Evolutionary conservation across 345 rosid species (phyloP).

Genomic region (Populus simonii): DNA sequence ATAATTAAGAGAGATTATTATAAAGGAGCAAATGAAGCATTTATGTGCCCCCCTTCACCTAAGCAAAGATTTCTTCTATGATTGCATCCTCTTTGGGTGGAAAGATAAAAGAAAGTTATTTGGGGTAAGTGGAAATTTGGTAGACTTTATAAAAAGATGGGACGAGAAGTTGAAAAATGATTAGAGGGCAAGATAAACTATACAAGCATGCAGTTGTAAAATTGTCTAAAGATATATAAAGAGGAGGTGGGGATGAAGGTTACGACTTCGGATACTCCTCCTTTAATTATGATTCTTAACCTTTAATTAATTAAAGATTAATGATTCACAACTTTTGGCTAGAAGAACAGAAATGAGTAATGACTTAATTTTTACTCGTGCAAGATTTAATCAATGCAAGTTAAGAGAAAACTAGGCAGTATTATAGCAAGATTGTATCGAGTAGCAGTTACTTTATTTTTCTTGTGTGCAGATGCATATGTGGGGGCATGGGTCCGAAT

Average conservation of each 20-base stretch:
- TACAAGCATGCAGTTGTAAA: neutral
- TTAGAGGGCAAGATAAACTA: constrained; percentile 6
- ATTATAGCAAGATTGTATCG: neutral
- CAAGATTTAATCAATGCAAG: too few species aligned
- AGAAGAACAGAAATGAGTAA: too few species aligned
- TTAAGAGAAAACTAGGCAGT: neutral
- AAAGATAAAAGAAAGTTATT: constrained; percentile 24
- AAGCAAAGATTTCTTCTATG: constrained; percentile 7
- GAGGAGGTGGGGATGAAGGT: neutral
- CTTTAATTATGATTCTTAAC: constrained; percentile 8
- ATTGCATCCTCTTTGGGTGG: constrained; percentile 25
- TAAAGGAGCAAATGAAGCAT: neutral
- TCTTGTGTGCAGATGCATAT: constrained; percentile 58
- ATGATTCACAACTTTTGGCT: neutral
- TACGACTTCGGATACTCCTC: constrained; percentile 29
- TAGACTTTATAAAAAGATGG: constrained; percentile 13
- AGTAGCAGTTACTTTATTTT: neutral
- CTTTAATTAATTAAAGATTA: neutral
- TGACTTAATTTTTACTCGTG: too few species aligned
- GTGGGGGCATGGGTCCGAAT: constrained; percentile 91
- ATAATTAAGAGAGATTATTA: neutral
- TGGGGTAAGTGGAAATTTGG: constrained; percentile 27
- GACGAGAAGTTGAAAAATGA: constrained; percentile 19
- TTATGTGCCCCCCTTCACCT: neutral
- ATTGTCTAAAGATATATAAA: constrained; percentile 15